Percentiles rank a stretch among this genome's conserved stretches.
These are phyloP conservation scores for Calonectria leucothoes DNA, from an alignment of 2,329 filamentous ascomycete genomes.

Conservation along the genomic window DNA sequence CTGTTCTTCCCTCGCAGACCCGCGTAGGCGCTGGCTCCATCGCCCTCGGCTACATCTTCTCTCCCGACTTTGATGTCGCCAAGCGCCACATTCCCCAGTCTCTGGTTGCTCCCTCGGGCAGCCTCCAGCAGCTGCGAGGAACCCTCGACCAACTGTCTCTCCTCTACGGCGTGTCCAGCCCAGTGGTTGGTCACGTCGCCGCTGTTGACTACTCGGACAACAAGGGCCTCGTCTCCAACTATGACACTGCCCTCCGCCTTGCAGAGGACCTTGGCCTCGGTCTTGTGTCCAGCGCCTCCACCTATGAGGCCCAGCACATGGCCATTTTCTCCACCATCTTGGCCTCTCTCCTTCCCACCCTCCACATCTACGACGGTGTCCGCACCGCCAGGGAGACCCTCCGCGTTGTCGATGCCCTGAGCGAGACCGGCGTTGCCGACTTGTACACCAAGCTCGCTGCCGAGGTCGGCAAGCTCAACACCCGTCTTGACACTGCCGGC, in stretches of 20 bases:
- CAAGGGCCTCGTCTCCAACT: slow-evolving; percentile 86
- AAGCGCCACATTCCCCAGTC: slow-evolving; percentile 94
- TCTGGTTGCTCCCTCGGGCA: slow-evolving; percentile 87
- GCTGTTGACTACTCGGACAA: slow-evolving; percentile 83
- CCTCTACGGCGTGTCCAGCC: slow-evolving; percentile 91
- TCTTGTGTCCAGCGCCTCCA: slow-evolving; percentile 85
- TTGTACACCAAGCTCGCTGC: slow-evolving; percentile 75
- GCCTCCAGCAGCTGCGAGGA: slow-evolving; percentile 82
- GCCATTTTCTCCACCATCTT: slow-evolving; percentile 86
- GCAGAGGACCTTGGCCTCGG: slow-evolving; percentile 92
- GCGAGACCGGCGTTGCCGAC: slow-evolving; percentile 75
- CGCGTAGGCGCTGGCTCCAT: slow-evolving; percentile 89
- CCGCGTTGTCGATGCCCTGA: slow-evolving; percentile 83
- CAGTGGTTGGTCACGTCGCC: slow-evolving; percentile 91
- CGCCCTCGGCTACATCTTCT: slow-evolving; percentile 97
- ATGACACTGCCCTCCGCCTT: slow-evolving; percentile 80
- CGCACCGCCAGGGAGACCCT: slow-evolving; percentile 85
- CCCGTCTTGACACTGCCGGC: slow-evolving; percentile 78
- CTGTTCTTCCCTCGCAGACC: slow-evolving; percentile 85
- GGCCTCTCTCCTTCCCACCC: slow-evolving; percentile 80
- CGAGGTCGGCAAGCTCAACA: slow-evolving; percentile 71
- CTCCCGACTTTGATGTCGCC: slow-evolving; percentile 91
- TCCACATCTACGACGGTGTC: slow-evolving; percentile 91
- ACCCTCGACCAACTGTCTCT: slow-evolving; percentile 91
- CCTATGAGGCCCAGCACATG: slow-evolving; percentile 96